A percentile compares a stretch with the other conserved stretches of the same genome.
Evolutionary conservation across 2,329 filamentous ascomycete species (phyloP).

Genomic region (Ascochyta fabae): DNA sequence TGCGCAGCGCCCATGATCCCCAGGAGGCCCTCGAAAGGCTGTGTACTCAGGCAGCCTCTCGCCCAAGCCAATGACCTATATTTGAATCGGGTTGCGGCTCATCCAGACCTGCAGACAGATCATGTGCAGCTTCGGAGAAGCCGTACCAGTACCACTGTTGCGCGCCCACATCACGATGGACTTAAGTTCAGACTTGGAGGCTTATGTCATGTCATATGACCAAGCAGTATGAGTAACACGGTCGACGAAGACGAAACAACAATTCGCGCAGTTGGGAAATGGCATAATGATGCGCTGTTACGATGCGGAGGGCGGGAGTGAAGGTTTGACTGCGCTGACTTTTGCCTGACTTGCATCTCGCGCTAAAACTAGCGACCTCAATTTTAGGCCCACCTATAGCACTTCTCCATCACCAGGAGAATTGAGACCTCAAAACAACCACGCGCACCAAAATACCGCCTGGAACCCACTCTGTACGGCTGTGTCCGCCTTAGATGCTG

Average conservation of each 20-base stretch:
- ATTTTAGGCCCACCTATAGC: not conserved
- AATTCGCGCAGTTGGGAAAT: not conserved
- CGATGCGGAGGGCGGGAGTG: not conserved
- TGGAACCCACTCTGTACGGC: not conserved
- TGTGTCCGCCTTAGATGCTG: not conserved
- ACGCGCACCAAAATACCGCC: not conserved
- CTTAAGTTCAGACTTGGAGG: too few species aligned
- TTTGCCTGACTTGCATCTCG: not conserved
- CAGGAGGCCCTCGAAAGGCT: not conserved
- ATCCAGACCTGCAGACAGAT: not conserved
- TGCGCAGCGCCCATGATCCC: not conserved
- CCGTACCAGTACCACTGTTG: not conserved
- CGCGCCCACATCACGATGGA: not conserved
- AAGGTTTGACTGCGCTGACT: not conserved
- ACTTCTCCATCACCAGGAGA: not conserved
- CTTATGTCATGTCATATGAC: too few species aligned
- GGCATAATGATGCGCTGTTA: not conserved
- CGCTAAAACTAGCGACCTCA: not conserved
- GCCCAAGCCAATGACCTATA: not conserved
- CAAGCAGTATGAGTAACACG: too few species aligned
- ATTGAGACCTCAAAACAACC: not conserved
- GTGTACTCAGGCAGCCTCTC: not conserved
- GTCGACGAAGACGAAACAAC: too few species aligned
- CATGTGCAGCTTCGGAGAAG: not conserved
- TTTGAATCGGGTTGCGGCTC: not conserved